Conservation (phyloP, 148 eudicot genomes). For the Fagopyrum tataricum region DNA sequence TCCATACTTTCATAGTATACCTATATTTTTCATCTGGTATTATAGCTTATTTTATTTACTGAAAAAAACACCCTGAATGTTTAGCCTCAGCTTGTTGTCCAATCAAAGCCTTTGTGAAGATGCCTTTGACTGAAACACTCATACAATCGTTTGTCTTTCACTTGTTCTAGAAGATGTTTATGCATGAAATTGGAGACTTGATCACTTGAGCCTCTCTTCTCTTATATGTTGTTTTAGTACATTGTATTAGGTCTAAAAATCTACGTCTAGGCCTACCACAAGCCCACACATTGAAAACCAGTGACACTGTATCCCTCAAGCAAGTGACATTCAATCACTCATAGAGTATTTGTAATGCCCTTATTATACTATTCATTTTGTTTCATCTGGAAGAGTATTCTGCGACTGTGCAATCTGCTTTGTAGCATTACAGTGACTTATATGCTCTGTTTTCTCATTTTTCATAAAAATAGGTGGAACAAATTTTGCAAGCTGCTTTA, state of each 20-base stretch:
- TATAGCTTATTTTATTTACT: background rate
- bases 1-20: background rate
- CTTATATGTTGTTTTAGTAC: background rate
- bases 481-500: slow-evolving; percentile 87
- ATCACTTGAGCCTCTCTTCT: background rate
- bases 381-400: background rate
- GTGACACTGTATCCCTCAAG: background rate
- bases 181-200: background rate
- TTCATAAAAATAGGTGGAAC: slow-evolving; percentile 64
- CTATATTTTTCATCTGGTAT: background rate
- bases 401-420: background rate
- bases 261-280: background rate
- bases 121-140: too few species aligned
- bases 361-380: background rate
- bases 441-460: background rate
- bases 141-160: background rate
- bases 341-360: background rate
- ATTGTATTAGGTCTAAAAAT: background rate
- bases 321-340: background rate
- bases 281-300: background rate
- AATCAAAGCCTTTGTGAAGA: background rate
- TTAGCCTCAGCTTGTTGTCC: background rate
- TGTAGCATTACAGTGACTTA: background rate
- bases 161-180: background rate
- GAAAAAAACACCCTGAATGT: background rate